Evolutionary conservation across 1,284 basidiomycete species (phyloP), one percentile per base, ranked within the genome.

Genomic region (Xerocomus cyaneibrunnescens): DNA sequence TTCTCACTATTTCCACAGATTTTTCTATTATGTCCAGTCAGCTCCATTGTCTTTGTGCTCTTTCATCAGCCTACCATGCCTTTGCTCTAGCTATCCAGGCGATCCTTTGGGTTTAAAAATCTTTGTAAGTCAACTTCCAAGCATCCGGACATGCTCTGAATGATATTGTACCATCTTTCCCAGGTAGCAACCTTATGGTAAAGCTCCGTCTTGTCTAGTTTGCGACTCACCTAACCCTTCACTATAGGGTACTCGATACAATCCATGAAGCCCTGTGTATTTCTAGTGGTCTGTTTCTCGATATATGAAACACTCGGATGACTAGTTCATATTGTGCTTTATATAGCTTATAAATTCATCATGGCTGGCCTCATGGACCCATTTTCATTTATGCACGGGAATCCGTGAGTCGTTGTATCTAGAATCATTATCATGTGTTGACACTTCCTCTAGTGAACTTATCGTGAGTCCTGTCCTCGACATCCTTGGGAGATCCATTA

Each of bases 111-210:
- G n/a, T 5, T 10, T 19, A 35, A 35, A 19, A 17, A 35, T 17
- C n/a, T 19, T 35, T 17, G 58, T 60, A 5, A 61, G 57, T 46
- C 22, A 17, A n/a, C 5, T 25, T 22, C 0, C 14, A 1, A 19
- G 16, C 4, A 3, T 22, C 9, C 13, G 3, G 3, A 12, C 28
- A 10, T 12, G 10, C n/a, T 5, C 1, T 14, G 12, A 0, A 2
- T 39, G 23, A 12, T 41, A 2, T 28, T 36, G 8, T 45, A 35
- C 10, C 13, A 3, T 35, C 4, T 12, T 31, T 36, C 3, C 1
- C 23, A 58, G 59, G 59, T 61, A 13, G 42, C 23, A 23, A 14
- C 7, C 19, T 3, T 57, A n/a, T 60, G 49, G 56, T 57, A 21
- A 16, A 2, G 1, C 1, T 1, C 7, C 2, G 23, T 28, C 1